Evolutionary conservation across 768 basidiomycete genomes (phyloP).

Genomic region (Lactarius evosmus): DNA sequence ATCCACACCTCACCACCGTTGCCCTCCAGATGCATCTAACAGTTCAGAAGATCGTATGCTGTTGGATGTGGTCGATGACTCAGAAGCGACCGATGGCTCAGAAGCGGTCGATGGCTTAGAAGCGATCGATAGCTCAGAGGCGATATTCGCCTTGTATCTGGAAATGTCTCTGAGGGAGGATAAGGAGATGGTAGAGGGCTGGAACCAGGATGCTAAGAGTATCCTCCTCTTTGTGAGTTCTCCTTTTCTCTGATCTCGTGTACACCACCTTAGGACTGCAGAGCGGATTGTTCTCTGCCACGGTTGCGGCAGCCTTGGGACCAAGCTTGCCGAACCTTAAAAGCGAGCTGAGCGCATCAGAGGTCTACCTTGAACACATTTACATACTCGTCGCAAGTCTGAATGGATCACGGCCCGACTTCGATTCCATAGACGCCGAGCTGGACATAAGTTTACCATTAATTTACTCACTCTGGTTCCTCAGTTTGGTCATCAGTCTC

Average conservation of each 20-base stretch:
- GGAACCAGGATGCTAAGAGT: background rate
- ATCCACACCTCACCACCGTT: too few relatives aligned
- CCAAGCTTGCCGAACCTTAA: constrained; percentile 8
- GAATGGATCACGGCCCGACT: constrained; percentile 3
- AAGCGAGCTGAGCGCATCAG: too few relatives aligned
- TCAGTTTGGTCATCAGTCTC: background rate
- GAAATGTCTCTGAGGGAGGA: background rate
- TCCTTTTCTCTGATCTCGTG: background rate
- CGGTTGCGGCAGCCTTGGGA: constrained; percentile 15
- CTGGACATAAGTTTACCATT: too few relatives aligned
- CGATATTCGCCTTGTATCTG: background rate
- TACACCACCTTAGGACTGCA: background rate
- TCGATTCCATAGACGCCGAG: too few relatives aligned
- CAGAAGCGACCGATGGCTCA: background rate
- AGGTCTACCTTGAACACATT: constrained; percentile 10
- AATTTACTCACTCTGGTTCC: background rate
- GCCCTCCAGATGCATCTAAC: too few relatives aligned
- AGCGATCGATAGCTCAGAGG: background rate
- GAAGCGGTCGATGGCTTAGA: constrained; percentile 16
- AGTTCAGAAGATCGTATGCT: too few relatives aligned
- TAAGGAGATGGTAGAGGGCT: background rate
- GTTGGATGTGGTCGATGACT: background rate
- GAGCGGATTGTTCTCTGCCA: constrained; percentile 24
- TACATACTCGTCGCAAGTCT: background rate
- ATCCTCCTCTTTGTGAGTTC: background rate